A percentile compares a stretch with the other conserved stretches of the same genome.
Evolutionary conservation across 73 alveolate species (phyloP).

Genomic region (Paramecium biaurelia): DNA sequence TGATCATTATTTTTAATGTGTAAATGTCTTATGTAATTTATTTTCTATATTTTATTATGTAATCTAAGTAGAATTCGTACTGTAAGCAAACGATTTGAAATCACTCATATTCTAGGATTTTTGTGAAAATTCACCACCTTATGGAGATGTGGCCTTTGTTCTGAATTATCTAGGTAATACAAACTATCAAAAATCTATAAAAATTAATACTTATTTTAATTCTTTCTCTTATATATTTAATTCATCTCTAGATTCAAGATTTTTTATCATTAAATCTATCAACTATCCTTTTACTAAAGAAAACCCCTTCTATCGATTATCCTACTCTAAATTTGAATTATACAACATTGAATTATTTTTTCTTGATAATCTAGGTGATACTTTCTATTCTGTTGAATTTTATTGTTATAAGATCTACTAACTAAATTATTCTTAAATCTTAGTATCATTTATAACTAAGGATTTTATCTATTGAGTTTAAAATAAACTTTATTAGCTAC

Average conservation of each 20-base stretch:
- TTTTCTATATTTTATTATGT: not conserved
- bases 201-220: not conserved
- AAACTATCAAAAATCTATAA: not conserved
- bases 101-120: not conserved
- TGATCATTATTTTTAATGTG: not conserved
- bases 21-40: not conserved
- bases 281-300: not conserved
- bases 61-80: not conserved
- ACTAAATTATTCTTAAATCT: not conserved
- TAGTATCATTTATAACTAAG: not conserved
- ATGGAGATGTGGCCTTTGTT: not conserved
- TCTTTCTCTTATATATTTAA: not conserved
- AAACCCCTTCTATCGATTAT: not conserved
- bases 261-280: conserved; percentile 27
- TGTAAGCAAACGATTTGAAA: not conserved
- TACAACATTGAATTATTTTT: not conserved
- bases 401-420: not conserved
- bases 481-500: not conserved
- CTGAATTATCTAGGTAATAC: conserved; percentile 43
- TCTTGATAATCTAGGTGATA: not conserved
- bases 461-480: not conserved
- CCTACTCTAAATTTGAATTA: not conserved
- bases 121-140: not conserved
- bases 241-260: conserved; percentile 40
- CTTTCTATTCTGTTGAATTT: not conserved